Percentiles rank a stretch among this genome's conserved stretches.
Conservation (phyloP, 2,329 filamentous ascomycete species). For the Pseudogymnoascus pannorum region DNA sequence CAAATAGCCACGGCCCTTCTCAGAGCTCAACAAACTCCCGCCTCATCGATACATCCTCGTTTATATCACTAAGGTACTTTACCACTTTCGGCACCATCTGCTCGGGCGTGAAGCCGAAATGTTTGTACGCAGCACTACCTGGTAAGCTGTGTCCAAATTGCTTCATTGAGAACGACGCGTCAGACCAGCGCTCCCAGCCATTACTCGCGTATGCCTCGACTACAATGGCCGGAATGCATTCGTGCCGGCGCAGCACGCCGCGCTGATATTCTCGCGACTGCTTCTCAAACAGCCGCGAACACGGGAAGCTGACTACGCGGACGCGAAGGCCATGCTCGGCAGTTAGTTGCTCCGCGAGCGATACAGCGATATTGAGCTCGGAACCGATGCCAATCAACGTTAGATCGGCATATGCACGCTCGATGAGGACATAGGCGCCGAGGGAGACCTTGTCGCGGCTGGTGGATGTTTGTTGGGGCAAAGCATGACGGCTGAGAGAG, state of each 20-base stretch:
- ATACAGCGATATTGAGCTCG: constrained; percentile 36
- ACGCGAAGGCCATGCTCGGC: constrained; percentile 32
- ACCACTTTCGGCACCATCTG: constrained; percentile 33
- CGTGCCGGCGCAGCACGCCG: constrained; percentile 36
- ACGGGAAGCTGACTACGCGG: constrained; percentile 39
- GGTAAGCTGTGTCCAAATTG: constrained; percentile 51
- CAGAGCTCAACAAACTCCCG: constrained; percentile 25
- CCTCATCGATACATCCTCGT: constrained; percentile 26
- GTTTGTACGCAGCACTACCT: constrained; percentile 45
- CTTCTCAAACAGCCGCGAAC: constrained; percentile 36
- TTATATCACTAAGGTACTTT: constrained; percentile 26
- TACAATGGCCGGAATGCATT: constrained; percentile 43
- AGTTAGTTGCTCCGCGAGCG: constrained; percentile 32
- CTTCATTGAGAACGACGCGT: constrained; percentile 47
- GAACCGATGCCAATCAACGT: constrained; percentile 36
- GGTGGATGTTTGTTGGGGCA: constrained; percentile 35
- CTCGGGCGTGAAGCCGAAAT: constrained; percentile 46
- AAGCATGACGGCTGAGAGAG: constrained; percentile 40
- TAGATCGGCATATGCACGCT: constrained; percentile 38
- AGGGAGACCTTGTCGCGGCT: constrained; percentile 34
- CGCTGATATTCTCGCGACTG: constrained; percentile 40
- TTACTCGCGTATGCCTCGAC: constrained; percentile 53
- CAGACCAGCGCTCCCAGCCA: constrained; percentile 54
- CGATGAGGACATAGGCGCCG: constrained; percentile 41
- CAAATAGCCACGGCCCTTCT: too few species aligned